Conservation (phyloP, 768 basidiomycete species). For the Suillus bovinus region DNA sequence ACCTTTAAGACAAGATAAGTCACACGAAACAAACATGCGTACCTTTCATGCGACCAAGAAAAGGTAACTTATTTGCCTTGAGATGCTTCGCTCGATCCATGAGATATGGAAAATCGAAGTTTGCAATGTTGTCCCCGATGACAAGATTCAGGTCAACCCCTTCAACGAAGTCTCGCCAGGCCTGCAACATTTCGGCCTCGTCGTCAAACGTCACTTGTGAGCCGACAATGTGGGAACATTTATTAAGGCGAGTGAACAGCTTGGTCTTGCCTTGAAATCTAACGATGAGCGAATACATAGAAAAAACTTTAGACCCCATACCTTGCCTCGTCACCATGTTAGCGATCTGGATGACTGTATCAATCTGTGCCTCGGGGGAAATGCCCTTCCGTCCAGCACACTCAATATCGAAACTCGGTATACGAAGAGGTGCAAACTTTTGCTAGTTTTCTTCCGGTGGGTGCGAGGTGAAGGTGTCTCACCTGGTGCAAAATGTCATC, state of each 20-base stretch:
- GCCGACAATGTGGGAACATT: conserved; percentile 95
- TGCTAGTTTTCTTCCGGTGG: conserved; percentile 91
- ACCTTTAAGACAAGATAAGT: conserved; percentile 43
- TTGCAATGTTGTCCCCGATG: conserved; percentile 93
- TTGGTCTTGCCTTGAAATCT: conserved; percentile 70
- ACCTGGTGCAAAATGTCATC: conserved; percentile 45
- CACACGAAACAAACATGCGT: conserved; percentile 12
- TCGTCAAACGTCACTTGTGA: conserved; percentile 87
- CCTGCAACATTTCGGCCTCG: conserved; percentile 70
- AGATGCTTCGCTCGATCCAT: conserved; percentile 88
- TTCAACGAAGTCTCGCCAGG: conserved; percentile 90
- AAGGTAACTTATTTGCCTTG: conserved; percentile 67
- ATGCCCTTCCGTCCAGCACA: conserved; percentile 98
- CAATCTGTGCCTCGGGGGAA: conserved; percentile 87
- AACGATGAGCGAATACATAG: background rate
- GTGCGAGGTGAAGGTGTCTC: conserved; percentile 85
- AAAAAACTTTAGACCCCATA: conserved; percentile 31
- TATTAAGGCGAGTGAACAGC: conserved; percentile 96
- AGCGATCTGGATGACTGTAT: conserved; percentile 98
- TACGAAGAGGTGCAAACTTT: conserved; percentile 89
- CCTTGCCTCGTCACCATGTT: conserved; percentile 99
- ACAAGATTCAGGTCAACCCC: conserved; percentile 93
- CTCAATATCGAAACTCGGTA: conserved; percentile 98
- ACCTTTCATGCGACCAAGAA: conserved; percentile 78
- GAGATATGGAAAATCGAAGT: conserved; percentile 96